A percentile compares a stretch with the other conserved stretches of the same genome.
Conservation (phyloP, 1,284 basidiomycete species). For the Boletus mariae region DNA sequence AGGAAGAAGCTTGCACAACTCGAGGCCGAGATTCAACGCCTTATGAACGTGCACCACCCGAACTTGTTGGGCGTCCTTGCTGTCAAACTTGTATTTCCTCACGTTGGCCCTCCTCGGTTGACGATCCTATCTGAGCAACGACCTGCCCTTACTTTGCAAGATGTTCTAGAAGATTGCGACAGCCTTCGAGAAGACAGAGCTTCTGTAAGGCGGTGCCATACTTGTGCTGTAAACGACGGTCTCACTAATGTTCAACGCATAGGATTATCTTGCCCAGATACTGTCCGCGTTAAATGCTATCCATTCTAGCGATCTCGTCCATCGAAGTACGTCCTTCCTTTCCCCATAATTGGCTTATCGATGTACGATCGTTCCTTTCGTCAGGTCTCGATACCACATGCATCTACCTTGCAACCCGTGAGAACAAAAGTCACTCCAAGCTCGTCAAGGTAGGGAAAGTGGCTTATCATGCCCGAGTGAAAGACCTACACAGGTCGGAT, state of each 20-base stretch:
- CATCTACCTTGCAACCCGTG: constrained; percentile 54
- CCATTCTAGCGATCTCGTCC: constrained; percentile 60
- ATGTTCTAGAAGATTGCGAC: constrained; percentile 68
- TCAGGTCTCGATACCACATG: constrained; percentile 53
- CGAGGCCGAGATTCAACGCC: constrained; percentile 59
- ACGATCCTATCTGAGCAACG: constrained; percentile 63
- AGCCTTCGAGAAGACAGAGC: constrained; percentile 62
- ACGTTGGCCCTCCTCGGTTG: constrained; percentile 50
- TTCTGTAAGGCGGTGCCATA: constrained; percentile 39
- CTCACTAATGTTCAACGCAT: background rate
- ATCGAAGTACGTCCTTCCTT: constrained; percentile 45
- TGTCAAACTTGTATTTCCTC: constrained; percentile 55
- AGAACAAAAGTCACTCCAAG: constrained; percentile 49
- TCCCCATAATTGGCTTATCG: background rate
- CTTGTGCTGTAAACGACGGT: background rate
- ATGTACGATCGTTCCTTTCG: background rate
- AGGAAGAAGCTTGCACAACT: constrained; percentile 66
- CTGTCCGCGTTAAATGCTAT: constrained; percentile 61
- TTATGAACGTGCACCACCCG: constrained; percentile 53
- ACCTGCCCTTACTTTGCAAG: constrained; percentile 58
- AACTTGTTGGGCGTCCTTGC: constrained; percentile 63
- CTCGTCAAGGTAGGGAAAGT: constrained; percentile 63
- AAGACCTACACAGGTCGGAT: constrained; percentile 73
- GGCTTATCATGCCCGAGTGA: constrained; percentile 58
- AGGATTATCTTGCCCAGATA: constrained; percentile 72